These are phyloP conservation scores for Phytopythium oedochilum DNA, from an alignment of 352 stramenopile genomes.

Conservation along the genomic window DNA sequence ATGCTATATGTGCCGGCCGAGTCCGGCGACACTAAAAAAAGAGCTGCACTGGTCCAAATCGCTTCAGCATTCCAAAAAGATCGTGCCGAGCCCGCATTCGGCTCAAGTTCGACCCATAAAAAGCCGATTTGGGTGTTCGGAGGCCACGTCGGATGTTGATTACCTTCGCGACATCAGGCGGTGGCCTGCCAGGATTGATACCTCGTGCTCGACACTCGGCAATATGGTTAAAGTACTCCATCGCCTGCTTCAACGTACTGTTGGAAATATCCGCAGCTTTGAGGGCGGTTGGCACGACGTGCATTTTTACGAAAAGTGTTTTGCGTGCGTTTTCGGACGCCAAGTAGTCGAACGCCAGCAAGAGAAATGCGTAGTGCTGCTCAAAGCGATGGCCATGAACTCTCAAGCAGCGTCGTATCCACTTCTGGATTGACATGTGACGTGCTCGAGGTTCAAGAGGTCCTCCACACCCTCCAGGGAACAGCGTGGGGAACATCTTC, in stretches of 20 bases:
- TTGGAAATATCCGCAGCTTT: constrained; percentile 1
- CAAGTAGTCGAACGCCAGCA: constrained; percentile 19
- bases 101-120: constrained; percentile 16
- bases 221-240: constrained; percentile 14
- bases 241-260: constrained; percentile 4
- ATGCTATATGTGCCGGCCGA: constrained; percentile 13
- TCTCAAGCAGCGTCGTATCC: constrained; percentile 9
- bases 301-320: constrained; percentile 15
- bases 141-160: constrained; percentile 19
- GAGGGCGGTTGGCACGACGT: constrained; percentile 10
- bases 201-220: background rate
- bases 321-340: constrained; percentile 6
- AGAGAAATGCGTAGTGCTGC: constrained; percentile 17
- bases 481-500: constrained; percentile 17
- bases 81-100: constrained; percentile 10
- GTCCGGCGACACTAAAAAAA: constrained; percentile 23
- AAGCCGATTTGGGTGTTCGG: constrained; percentile 6
- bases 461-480: constrained; percentile 16
- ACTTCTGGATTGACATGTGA: constrained; percentile 9
- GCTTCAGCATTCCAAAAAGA: constrained; percentile 19
- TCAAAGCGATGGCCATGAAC: constrained; percentile 17
- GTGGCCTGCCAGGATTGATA: background rate
- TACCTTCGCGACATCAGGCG: background rate
- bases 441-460: constrained; percentile 9
- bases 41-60: constrained; percentile 16